These are phyloP conservation scores for Selaginella moellendorffii DNA, from an alignment of 75 land plant genomes.

Conservation along the genomic window DNA sequence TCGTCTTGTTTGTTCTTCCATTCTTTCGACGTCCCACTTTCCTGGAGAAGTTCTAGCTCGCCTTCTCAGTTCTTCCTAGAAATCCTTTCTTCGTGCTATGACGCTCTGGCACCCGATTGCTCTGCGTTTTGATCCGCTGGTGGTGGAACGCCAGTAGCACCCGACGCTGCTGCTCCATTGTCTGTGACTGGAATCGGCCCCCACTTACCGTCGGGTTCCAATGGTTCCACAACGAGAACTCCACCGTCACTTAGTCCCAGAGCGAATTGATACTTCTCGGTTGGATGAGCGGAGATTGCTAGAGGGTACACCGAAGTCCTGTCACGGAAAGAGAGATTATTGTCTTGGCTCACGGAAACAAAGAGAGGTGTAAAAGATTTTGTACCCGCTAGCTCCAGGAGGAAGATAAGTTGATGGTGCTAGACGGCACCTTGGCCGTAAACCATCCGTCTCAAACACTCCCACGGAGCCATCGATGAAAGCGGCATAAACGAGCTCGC, in stretches of 20 bases:
- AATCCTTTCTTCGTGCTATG: no score
- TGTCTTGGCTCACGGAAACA: conserved; percentile 19
- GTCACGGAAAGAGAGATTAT: conserved; percentile 8
- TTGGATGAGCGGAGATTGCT: conserved; percentile 64
- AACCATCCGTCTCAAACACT: conserved; percentile 42
- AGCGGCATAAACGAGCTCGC: conserved; percentile 45
- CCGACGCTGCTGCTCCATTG: conserved; percentile 28
- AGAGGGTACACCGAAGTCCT: conserved; percentile 34
- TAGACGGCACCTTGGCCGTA: conserved; percentile 55
- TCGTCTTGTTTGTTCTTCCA: no score
- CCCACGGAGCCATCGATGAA: conserved; percentile 72
- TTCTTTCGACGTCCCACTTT: no score
- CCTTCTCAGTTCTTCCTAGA: no score
- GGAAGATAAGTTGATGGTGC: conserved; percentile 52
- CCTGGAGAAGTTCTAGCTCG: no score
- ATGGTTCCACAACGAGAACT: conserved; percentile 53
- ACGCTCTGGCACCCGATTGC: conserved; percentile 25
- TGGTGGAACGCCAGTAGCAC: conserved; percentile 28
- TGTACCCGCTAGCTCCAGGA: conserved; percentile 35
- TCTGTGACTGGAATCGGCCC: conserved; percentile 33
- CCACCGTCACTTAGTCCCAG: conserved; percentile 68
- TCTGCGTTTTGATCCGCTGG: conserved; percentile 46
- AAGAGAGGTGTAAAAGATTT: not conserved
- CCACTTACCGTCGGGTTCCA: conserved; percentile 49
- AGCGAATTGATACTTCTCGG: conserved; percentile 63